A percentile compares a stretch with the other conserved stretches of the same genome.
Evolutionary conservation across 2,329 filamentous ascomycete species (phyloP).

Genomic region (Pyrenophora graminea): DNA sequence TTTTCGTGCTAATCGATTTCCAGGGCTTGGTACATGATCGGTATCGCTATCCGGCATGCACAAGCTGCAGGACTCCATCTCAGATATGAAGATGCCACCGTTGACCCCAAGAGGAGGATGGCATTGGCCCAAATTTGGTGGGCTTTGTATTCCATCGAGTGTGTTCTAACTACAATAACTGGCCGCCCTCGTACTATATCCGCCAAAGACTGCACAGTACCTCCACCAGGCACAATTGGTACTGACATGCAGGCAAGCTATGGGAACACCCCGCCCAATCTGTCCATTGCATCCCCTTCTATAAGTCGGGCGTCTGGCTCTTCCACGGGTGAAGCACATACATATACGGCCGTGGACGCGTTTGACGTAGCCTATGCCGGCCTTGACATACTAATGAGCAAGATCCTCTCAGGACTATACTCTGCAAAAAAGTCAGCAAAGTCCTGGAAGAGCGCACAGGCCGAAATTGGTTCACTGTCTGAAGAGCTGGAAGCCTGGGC

Average conservation of each 20-base stretch:
- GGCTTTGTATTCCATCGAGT: slow-evolving; percentile 43
- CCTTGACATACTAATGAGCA: slow-evolving; percentile 22
- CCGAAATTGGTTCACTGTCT: slow-evolving; percentile 30
- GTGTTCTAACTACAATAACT: slow-evolving; percentile 39
- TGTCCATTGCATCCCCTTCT: not conserved
- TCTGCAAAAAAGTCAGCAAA: slow-evolving; percentile 32
- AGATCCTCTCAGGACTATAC: slow-evolving; percentile 33
- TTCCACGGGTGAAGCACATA: not conserved
- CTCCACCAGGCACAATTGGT: slow-evolving; percentile 10
- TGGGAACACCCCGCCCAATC: not conserved
- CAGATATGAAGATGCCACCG: slow-evolving; percentile 32
- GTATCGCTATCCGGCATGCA: slow-evolving; percentile 44
- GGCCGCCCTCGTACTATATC: slow-evolving; percentile 42
- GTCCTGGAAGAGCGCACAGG: slow-evolving; percentile 38
- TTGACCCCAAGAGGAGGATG: slow-evolving; percentile 30
- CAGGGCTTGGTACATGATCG: slow-evolving; percentile 46
- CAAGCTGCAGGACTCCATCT: slow-evolving; percentile 44
- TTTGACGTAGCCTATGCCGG: slow-evolving; percentile 12
- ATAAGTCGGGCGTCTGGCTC: not conserved
- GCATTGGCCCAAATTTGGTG: slow-evolving; percentile 44
- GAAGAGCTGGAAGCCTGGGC: slow-evolving; percentile 37
- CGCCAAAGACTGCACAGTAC: slow-evolving; percentile 36
- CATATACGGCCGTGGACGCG: not conserved
- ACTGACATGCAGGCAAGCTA: slow-evolving; percentile 8
- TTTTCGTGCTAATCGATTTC: not conserved